These are phyloP conservation scores for Salicornia ramosissima DNA, from an alignment of 148 eudicot species.

Conservation along the genomic window DNA sequence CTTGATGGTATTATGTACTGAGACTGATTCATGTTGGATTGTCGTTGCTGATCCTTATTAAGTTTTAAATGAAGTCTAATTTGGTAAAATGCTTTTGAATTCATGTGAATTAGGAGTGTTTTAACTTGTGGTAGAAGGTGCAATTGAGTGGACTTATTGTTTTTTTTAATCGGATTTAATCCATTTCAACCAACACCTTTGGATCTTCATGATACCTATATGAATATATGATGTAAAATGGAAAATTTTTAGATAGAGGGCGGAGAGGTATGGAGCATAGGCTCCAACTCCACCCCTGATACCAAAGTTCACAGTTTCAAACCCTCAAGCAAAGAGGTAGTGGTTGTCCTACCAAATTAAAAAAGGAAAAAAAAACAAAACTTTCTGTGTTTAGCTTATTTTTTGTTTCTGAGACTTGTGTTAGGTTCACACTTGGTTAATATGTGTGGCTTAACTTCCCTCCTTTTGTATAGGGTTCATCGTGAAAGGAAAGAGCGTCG, in stretches of 20 bases:
- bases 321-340: too few relatives aligned
- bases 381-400: neutral
- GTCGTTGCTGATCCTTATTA: neutral
- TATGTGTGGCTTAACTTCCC: neutral
- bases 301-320: too few relatives aligned
- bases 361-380: too few relatives aligned
- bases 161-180: neutral
- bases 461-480: slow-evolving; percentile 40
- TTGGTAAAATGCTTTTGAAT: neutral
- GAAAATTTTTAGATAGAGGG: neutral
- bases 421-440: neutral
- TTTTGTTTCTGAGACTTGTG: neutral
- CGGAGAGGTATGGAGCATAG: too few relatives aligned
- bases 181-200: neutral
- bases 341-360: too few relatives aligned
- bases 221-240: too few relatives aligned
- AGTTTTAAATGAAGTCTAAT: neutral
- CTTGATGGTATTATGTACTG: neutral
- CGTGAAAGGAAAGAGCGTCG: slow-evolving; percentile 77
- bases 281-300: too few relatives aligned
- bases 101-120: neutral
- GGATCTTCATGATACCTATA: too few relatives aligned
- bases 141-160: neutral
- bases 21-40: neutral
- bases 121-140: neutral